These are phyloP conservation scores for Saccharomycopsis selenospora DNA, from an alignment of 805 yeast species.

Conservation along the genomic window DNA sequence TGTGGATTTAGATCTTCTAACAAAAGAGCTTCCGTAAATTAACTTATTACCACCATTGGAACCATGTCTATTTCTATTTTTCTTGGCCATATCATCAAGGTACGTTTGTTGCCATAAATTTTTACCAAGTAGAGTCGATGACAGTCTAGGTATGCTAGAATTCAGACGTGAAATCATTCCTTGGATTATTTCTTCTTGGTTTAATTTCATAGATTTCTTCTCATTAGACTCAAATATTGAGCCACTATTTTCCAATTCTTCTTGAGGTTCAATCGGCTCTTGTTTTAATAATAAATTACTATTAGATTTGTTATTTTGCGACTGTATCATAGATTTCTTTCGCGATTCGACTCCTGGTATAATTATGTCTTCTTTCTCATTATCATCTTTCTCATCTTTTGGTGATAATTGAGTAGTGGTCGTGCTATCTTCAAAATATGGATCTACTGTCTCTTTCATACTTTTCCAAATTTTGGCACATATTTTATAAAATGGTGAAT, in stretches of 20 bases:
- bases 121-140: background rate
- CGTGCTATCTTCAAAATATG: background rate
- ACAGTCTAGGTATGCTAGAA: too few species aligned
- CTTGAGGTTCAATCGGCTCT: too few species aligned
- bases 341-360: too few species aligned
- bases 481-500: background rate
- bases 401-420: background rate
- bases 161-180: too few species aligned
- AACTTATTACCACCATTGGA: background rate
- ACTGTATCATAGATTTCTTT: too few species aligned
- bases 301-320: too few species aligned
- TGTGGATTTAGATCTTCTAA: background rate
- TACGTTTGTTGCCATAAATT: background rate
- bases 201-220: slow-evolving; percentile 6
- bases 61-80: background rate
- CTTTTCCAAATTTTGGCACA: slow-evolving; percentile 5
- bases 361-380: background rate
- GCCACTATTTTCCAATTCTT: too few species aligned
- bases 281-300: too few species aligned
- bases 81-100: background rate
- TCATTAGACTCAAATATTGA: slow-evolving; percentile 7
- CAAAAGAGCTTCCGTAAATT: slow-evolving; percentile 1
- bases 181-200: too few species aligned
- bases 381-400: background rate
- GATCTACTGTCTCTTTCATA: slow-evolving; percentile 3